Percentiles rank a stretch among this genome's conserved stretches.
phyloP scores from a whole-genome alignment of 2,329 filamentous ascomycete species.

The Pseudocercospora cruenta region DNA sequence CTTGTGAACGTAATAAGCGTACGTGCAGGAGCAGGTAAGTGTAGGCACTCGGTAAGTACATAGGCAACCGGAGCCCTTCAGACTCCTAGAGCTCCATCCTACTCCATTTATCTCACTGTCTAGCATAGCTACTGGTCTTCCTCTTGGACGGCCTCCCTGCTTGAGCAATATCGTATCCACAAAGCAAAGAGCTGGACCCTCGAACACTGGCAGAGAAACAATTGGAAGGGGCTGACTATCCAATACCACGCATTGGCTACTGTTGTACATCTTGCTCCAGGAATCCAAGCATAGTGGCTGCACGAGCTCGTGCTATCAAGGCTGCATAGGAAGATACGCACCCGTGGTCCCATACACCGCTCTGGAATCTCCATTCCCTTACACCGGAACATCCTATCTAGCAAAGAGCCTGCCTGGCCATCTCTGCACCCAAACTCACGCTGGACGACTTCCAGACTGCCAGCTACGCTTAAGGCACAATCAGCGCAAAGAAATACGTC shows the following conservation, averaged over 20 bases:
- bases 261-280: not conserved
- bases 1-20: not conserved
- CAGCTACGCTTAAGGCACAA: not conserved
- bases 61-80: not conserved
- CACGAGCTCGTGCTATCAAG: not conserved
- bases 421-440: not conserved
- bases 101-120: not conserved
- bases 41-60: slow-evolving; percentile 2
- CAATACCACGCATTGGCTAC: not conserved
- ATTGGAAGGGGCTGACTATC: not conserved
- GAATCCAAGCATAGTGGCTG: not conserved
- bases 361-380: not conserved
- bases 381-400: not conserved
- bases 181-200: not conserved
- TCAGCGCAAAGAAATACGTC: not conserved
- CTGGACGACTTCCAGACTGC: not conserved
- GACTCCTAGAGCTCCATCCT: not conserved
- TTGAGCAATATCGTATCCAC: not conserved
- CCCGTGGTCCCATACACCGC: not conserved
- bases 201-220: not conserved
- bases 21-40: not conserved
- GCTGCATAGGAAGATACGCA: not conserved
- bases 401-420: not conserved
- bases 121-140: not conserved
- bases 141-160: not conserved